Evolutionary conservation across 805 yeast species (phyloP), one percentile per base, ranked within the genome.

Genomic region (Maudiozyma bulderi): DNA sequence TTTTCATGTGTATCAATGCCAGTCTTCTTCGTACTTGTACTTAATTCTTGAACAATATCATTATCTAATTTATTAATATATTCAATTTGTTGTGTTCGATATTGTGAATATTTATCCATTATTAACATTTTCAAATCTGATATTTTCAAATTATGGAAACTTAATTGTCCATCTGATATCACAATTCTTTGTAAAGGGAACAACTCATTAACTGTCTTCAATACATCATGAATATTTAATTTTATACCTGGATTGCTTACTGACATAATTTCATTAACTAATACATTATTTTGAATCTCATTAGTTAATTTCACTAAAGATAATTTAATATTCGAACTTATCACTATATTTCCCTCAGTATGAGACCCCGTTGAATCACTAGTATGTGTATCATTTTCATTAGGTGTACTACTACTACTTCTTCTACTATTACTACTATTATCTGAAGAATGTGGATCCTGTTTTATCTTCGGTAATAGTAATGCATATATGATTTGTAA

Each of bases 301-400:
- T 62, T 64, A 8, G 65, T 61, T 34, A 65, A 46, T 43, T 63
- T 58, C 6, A 65, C 66, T 46, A 65, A 49, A 9, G 68, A 64
- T 10, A 65, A 58, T 40, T 61, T 58, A 43, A 55, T 58, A 45
- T 54, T 53, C 15, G 53, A 50, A 20, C 53, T 52, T n/a, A 50
- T 48, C 1, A 47, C 41, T 5, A 48, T 32, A 9, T 33, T 38
- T n/a, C 45, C 49, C 28, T 32, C 43, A 8, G 40, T n/a, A 38
- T 15, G 26, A 20, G 26, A 20, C 6, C 15, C 38, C 7, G 15
- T 3, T 13, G 20, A 20, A 4, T 20, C 26, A 20, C 26, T 20
- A 3, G 26, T 20, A 13, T 35, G 38, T 13, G 38, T 13, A 13
- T 35, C 38, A 35, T 35, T 35, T n/a, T 35, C 37, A 26, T 42